Conservation (phyloP, 805 yeast species). For the Sugiyamaella boreocaroliniensis region DNA sequence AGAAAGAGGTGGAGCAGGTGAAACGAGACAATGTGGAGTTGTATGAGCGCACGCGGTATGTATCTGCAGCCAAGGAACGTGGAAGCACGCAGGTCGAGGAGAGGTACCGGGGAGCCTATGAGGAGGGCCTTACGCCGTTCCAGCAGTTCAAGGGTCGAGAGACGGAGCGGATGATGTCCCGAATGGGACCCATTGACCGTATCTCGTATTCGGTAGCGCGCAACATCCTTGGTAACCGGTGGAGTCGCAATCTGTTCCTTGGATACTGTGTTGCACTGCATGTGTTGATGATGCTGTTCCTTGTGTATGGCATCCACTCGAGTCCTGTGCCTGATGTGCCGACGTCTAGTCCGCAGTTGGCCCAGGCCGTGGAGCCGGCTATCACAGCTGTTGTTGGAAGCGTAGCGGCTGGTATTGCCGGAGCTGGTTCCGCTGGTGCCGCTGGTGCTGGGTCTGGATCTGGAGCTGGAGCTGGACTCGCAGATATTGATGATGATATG, state of each 20-base stretch:
- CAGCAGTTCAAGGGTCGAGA: conserved; percentile 75
- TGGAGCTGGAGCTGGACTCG: too few species aligned
- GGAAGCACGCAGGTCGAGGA: conserved; percentile 35
- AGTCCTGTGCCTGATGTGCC: background rate
- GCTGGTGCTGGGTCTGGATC: background rate
- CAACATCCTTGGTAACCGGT: conserved; percentile 65
- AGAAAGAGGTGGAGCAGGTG: conserved; percentile 54
- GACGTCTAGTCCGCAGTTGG: background rate
- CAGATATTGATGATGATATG: too few species aligned
- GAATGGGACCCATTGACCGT: conserved; percentile 71
- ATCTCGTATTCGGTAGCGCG: conserved; percentile 67
- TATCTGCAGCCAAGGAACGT: conserved; percentile 19
- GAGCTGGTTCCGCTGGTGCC: conserved; percentile 24
- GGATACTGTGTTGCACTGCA: conserved; percentile 72
- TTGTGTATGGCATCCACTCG: conserved; percentile 11
- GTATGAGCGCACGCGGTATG: conserved; percentile 55
- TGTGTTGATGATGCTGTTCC: conserved; percentile 56
- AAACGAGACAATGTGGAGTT: conserved; percentile 71
- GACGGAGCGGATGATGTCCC: conserved; percentile 63
- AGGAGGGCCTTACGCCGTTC: conserved; percentile 73
- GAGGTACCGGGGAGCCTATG: conserved; percentile 58
- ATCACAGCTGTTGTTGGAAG: background rate
- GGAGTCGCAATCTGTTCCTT: conserved; percentile 66
- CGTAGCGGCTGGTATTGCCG: conserved; percentile 8
- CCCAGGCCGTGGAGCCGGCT: background rate